Evolutionary conservation across 2,329 filamentous ascomycete genomes (phyloP), one percentile per base, ranked within the genome.

Genomic region (Furcasterigmium furcatum): DNA sequence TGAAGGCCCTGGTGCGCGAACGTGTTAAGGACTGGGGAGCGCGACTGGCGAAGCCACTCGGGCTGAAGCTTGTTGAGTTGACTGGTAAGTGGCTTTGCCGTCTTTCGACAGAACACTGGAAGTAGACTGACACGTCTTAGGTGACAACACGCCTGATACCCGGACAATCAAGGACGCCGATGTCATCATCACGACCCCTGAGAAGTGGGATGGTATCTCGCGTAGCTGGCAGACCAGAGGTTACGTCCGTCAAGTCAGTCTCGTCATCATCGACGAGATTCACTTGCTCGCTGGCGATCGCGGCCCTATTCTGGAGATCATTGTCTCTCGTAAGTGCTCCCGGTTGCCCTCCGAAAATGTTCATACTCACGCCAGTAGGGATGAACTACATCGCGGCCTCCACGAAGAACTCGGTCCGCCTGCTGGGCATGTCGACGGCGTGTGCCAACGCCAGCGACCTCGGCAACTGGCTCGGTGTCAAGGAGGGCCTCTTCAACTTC

Each of bases 331-430:
- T 63, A 64, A 58, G 65, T 63, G n/a, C 13, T 24, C 16, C 12
- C 22, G 36, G 13, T 99, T 52, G 95, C 85, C 13, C 85, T 82
- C 27, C 80, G 82, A 63, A 64, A 58, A 65, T 63, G n/a, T 7
- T 24, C 16, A 9, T 20, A 43, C 9, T 52, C 25, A 12, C 3
- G 85, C 3, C 80, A n/a, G 14, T 76, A 55, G 79, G 86, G 56
- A 97, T 99, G 95, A 99, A 99, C 64, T 99, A 97, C 64, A 99
- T 99, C 58, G 94, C 92, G 2, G 88, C 91, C 3, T 91, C 95
- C 50, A 95, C 89, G 34, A 91, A 95, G 59, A 90, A 85, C 43
- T 82, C 90, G 1, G 92, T 99, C 19, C 82, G 94, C 5, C 74
- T 99, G 5, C 78, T 99, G 51, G 94, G 94, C n/a, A 99, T 99